Evolutionary conservation across 2,329 filamentous ascomycete species (phyloP), one percentile per base, ranked within the genome.

Genomic region (Alternaria angustiovoidea): DNA sequence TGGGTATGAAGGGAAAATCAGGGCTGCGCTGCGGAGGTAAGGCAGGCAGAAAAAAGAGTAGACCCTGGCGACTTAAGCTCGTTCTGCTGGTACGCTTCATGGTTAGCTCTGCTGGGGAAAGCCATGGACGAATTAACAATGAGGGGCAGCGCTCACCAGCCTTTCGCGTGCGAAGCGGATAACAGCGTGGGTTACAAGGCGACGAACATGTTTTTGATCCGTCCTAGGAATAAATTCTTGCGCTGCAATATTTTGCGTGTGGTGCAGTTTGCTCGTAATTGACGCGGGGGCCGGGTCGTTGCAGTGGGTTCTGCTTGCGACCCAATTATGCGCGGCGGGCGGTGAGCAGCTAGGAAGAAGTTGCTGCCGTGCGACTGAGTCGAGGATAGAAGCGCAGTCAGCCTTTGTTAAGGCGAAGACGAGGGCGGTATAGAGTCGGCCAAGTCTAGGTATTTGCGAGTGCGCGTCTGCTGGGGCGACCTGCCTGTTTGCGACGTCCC

Each of bases 211-310:
- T 49, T 32, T 43, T 42, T 8, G 30, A 34, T 18, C 22, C 20
- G 52, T 36, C 28, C 28, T 26, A 65, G 59, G 49, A 58, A 61
- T 14, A 20, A 59, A 47, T 64, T 52, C 46, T 64, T 54, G 26
- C 61, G 64, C 56, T 68, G 57, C 53, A 54, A 61, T 65, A 46
- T 39, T 68, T 70, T 69, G 54, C 57, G 65, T 59, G 66, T 56
- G 67, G 57, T 61, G 70, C 63, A 63, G 75, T 77, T 75, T 76
- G 75, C 72, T 73, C 54, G 63, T 54, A 63, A 43, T 64, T 70
- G 68, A 74, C 71, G 75, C 70, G 72, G 56, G 67, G 67, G 70
- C 70, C 68, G 68, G 71, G 60, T 55, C 62, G 22, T 55, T 63
- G 67, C 68, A 68, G 64, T 60, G 59, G 68, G 65, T 62, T 52